A percentile compares a stretch with the other conserved stretches of the same genome.
These are phyloP conservation scores for Aegilops speltoides DNA, from an alignment of 176 grass and related monocot species.

Conservation along the genomic window DNA sequence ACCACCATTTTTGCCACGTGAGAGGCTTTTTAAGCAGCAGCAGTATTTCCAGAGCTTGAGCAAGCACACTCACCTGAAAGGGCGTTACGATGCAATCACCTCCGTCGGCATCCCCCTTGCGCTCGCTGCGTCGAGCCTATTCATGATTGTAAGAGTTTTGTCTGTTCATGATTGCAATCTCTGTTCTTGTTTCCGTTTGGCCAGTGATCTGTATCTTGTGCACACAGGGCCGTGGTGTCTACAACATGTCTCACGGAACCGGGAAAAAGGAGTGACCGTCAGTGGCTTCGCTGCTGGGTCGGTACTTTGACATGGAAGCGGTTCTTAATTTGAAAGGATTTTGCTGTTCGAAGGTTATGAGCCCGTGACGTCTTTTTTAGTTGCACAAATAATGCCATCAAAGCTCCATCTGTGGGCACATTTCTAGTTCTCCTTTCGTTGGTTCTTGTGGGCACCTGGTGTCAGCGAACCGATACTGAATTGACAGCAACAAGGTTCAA, in stretches of 20 bases:
- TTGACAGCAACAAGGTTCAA: neutral
- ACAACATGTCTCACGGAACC: constrained; percentile 57
- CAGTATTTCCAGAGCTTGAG: constrained; percentile 52
- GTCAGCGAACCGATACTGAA: neutral
- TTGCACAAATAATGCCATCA: constrained; percentile 21
- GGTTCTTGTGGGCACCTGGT: constrained; percentile 14
- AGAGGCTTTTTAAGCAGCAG: constrained; percentile 58
- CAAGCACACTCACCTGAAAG: constrained; percentile 67
- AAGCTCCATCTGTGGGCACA: neutral
- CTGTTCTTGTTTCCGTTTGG: no score
- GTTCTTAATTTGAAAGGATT: neutral
- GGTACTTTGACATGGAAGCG: neutral
- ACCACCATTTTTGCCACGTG: constrained; percentile 41
- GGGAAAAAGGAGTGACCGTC: constrained; percentile 53
- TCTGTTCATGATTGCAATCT: no score
- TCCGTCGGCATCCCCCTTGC: constrained; percentile 59
- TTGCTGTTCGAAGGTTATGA: neutral
- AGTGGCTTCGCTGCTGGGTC: neutral
- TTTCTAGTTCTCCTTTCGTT: neutral
- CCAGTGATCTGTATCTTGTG: neutral
- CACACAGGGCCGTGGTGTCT: constrained; percentile 51
- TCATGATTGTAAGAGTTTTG: no score
- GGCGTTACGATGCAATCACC: constrained; percentile 52
- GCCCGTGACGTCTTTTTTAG: neutral
- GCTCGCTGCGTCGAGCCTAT: constrained; percentile 36